These are phyloP conservation scores for Kwoniella botswanensis DNA, from an alignment of 768 basidiomycete species.

Conservation along the genomic window DNA sequence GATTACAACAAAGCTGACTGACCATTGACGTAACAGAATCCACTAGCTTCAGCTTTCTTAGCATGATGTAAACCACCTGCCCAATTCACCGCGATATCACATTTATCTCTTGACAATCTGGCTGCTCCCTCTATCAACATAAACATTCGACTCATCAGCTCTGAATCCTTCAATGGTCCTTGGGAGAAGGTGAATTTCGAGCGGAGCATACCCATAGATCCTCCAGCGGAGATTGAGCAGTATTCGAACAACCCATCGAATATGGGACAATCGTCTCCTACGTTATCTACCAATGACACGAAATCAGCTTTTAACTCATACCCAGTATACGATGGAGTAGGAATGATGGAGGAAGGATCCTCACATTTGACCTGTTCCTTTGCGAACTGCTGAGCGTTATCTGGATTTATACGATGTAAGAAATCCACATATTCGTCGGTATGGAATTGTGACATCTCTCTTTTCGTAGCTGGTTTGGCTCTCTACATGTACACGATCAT, in stretches of 20 bases:
- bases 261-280: constrained; percentile 98
- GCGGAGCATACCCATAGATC: constrained; percentile 86
- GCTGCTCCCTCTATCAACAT: constrained; percentile 84
- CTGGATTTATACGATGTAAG: constrained; percentile 87
- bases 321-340: neutral
- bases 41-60: constrained; percentile 98
- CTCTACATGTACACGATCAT: constrained; percentile 64
- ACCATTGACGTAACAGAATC: constrained; percentile 99
- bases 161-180: neutral
- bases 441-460: constrained; percentile 99
- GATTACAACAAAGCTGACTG: constrained; percentile 25
- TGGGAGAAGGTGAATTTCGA: neutral
- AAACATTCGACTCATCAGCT: constrained; percentile 3
- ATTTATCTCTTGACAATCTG: constrained; percentile 90
- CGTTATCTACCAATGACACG: constrained; percentile 70
- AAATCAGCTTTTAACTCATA: constrained; percentile 6
- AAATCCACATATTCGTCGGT: constrained; percentile 99
- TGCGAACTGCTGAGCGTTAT: constrained; percentile 89
- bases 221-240: constrained; percentile 99
- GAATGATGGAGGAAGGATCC: too few relatives aligned
- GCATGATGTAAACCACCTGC: constrained; percentile 98
- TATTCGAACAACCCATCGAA: constrained; percentile 99
- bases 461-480: constrained; percentile 98
- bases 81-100: constrained; percentile 99
- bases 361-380: constrained; percentile 96